Evolutionary conservation across 345 rosid species (phyloP).

Genomic region (Salix koriyanagi): DNA sequence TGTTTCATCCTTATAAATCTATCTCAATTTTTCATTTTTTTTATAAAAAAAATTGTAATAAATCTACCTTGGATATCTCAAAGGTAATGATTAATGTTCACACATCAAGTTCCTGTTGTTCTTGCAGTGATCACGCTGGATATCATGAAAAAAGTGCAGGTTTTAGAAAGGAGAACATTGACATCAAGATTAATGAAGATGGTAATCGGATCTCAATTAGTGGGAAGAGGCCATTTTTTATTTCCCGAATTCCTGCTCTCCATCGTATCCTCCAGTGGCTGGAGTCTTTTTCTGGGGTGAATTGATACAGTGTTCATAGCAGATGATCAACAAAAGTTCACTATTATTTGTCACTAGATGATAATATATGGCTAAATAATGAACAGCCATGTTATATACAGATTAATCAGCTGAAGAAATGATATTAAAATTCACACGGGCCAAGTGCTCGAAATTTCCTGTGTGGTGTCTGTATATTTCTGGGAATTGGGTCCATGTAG

Average conservation of each 20-base stretch:
- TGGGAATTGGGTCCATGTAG: neutral
- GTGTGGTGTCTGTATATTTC: neutral
- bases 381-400: neutral
- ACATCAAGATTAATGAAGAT: conserved; percentile 59
- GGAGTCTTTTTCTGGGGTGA: neutral
- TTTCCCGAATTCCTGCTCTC: neutral
- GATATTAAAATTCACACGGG: neutral
- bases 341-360: neutral
- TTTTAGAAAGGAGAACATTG: conserved; percentile 50
- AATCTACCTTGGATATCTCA: conserved; percentile 40
- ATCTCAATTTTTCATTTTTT: neutral
- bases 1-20: neutral
- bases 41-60: no score
- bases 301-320: neutral
- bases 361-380: neutral
- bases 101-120: neutral
- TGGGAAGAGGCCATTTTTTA: conserved; percentile 51
- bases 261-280: neutral
- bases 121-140: neutral
- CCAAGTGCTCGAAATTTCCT: neutral
- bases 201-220: conserved; percentile 51
- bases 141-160: conserved; percentile 38
- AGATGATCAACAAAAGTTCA: neutral
- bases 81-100: conserved; percentile 33
- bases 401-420: neutral